Evolutionary conservation across 768 basidiomycete species (phyloP), one percentile per base, ranked within the genome.

Genomic region (Albatrellus ellisii): DNA sequence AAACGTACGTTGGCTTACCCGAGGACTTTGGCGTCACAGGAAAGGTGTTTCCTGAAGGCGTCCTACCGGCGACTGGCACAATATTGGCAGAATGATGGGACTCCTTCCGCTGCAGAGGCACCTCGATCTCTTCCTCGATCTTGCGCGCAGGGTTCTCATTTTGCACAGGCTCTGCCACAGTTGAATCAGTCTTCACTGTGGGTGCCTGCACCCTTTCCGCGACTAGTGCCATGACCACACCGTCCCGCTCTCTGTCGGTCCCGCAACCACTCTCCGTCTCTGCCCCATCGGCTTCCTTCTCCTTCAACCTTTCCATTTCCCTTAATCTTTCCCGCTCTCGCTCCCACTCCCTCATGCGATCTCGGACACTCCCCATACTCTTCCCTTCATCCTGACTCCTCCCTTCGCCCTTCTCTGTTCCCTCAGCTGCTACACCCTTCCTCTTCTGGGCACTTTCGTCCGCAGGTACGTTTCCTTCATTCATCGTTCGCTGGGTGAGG

Each of bases 321-420:
- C 81, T 67, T 54, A 84, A 58, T 45, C 79, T 63, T 58, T 77
- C 69, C 26, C 72, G 69, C 57, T 84, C 81, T 31, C 75, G 63
- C 54, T 86, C 81, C 81, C 83, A 86, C 50, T 84, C 82, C 49
- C 66, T 66, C 49, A 85, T 77, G 9, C 83, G 66, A 44, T 81
- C 72, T 44, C 68, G 69, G 14, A 68, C 67, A 42, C 52, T 50
- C 9, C 46, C 55, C 4, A 31, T 40, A 26, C 51, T 49, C 21
- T n/a, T 44, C 38, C 39, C 42, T 32, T 41, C 34, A n/a, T 36
- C 37, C 36, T 47, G 46, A 33, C 39, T 32, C 31, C 35, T 20
- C 15, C 38, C 43, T 18, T 12, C 24, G 32, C 36, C 36, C 34
- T 24, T 27, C 25, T 37, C 20, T 39, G 8, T 27, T 12, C 36